Evolutionary conservation across 495 filamentous ascomycete genomes (phyloP), one percentile per base, ranked within the genome.

Genomic region (Daldinia childiae): DNA sequence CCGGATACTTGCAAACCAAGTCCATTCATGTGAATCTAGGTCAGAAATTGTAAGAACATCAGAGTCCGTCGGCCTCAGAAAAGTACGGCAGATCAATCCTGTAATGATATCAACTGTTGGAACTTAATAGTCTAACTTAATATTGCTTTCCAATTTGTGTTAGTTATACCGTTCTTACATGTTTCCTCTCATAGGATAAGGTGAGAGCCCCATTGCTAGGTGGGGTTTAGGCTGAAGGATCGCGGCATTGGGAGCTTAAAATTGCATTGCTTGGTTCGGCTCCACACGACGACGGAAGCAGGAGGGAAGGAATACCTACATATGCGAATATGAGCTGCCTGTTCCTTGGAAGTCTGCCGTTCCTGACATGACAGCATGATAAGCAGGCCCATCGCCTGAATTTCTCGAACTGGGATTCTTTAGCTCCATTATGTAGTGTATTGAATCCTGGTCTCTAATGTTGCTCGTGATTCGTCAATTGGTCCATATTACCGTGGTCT

Each of bases 11-110:
- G 60, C 90, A 93, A 73, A 82, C 86, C 68, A 96, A 96, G 85
- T 85, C 90, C 19, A 85, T 95, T 54, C 92, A 94, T 80, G 90
- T 94, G 30, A 95, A 94, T 77, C 82, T 95, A 83, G 90, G 89
- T n/a, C 84, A 80, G 34, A 86, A 79, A 74, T 76, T 91, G 77
- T 91, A 84, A 70, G 41, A 41, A 29, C 9, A 48, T 24, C 43
- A 21, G 2, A 3, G 43, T 48, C 19, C 1, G 5, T 21, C 19
- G 19, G 9, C 19, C 17, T 48, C 8, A 1, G 19, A 24, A 12
- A 48, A 48, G 19, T 8, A 48, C 43, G 43, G 17, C 43, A 24
- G 19, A 48, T 24, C 43, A 24, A 48, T 48, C 41, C 15, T 52
- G 30, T n/a, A 21, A 52, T 29, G 26, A 52, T 52, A 14, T 27